Evolutionary conservation across 768 basidiomycete species (phyloP).

Genomic region (Auricularia auricula-judae): DNA sequence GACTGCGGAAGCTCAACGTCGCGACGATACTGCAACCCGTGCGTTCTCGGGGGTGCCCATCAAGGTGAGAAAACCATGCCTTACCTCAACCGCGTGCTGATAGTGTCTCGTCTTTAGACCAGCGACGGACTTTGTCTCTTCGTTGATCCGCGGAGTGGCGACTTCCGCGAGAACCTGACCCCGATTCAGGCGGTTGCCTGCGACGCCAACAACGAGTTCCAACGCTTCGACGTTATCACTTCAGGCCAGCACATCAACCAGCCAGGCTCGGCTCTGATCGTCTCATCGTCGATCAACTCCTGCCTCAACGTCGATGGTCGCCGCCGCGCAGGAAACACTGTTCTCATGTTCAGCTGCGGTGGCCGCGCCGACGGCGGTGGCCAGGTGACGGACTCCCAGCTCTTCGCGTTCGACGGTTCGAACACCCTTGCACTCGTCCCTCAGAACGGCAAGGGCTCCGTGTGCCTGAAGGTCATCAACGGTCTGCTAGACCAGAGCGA

Average conservation of each 20-base stretch:
- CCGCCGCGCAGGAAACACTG: constrained; percentile 2
- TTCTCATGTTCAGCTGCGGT: constrained; percentile 6
- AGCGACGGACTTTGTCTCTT: constrained; percentile 2
- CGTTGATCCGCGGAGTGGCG: constrained; percentile 3
- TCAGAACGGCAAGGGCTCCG: not conserved
- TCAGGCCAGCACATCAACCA: constrained; percentile 3
- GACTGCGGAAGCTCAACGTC: constrained; percentile 1
- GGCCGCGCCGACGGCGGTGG: constrained; percentile 6
- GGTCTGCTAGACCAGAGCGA: not conserved
- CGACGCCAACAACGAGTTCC: not conserved
- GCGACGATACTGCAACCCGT: constrained; percentile 6
- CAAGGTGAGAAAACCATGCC: not conserved
- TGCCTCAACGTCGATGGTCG: constrained; percentile 5
- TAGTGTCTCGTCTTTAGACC: not conserved
- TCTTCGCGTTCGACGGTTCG: constrained; percentile 1
- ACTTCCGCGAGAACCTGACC: constrained; percentile 5
- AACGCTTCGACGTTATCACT: constrained; percentile 6
- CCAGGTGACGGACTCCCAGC: constrained; percentile 2
- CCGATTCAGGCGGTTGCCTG: not conserved
- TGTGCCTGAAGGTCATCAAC: not conserved
- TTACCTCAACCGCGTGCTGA: not conserved
- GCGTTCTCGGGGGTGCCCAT: constrained; percentile 1
- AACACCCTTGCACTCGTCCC: not conserved
- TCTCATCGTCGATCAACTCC: not conserved
- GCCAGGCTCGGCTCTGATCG: not conserved